Conservation (phyloP, 163 green algal genomes). For the Volvox carteri region DNA sequence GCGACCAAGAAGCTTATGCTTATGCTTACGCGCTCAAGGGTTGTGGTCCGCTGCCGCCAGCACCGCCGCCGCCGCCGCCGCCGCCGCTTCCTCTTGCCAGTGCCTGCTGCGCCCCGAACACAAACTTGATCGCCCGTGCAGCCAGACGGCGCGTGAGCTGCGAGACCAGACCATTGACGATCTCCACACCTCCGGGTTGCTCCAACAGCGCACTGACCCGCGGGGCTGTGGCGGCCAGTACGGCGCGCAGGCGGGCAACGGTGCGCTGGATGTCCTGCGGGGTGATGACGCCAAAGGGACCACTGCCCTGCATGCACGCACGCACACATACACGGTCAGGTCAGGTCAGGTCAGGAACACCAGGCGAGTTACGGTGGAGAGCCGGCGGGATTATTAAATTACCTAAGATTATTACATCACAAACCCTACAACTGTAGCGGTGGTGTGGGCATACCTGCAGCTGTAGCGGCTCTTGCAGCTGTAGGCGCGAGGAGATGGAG, state of each 20-base stretch:
- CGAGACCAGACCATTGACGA: slow-evolving; percentile 59
- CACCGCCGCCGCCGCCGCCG: background rate
- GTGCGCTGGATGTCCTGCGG: slow-evolving; percentile 66
- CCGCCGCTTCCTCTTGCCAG: background rate
- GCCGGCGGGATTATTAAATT: no score
- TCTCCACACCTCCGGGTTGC: slow-evolving; percentile 66
- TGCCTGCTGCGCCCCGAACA: slow-evolving; percentile 60
- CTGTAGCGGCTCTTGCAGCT: slow-evolving; percentile 35
- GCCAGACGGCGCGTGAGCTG: slow-evolving; percentile 70
- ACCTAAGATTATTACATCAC: no score
- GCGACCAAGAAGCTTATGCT: no score
- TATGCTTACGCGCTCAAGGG: background rate
- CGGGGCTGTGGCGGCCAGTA: slow-evolving; percentile 11
- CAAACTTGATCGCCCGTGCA: slow-evolving; percentile 77
- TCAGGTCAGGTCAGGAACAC: no score
- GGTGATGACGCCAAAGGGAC: slow-evolving; percentile 70
- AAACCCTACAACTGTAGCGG: no score
- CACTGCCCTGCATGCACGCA: slow-evolving; percentile 65
- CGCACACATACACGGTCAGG: no score
- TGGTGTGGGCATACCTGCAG: slow-evolving; percentile 10
- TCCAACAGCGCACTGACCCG: slow-evolving; percentile 57
- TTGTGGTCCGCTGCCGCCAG: background rate
- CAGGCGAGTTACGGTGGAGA: no score
- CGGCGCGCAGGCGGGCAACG: slow-evolving; percentile 25
- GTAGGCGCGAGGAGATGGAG: slow-evolving; percentile 25